These are phyloP conservation scores for Candida ortonii DNA, from an alignment of 805 yeast genomes.

Conservation along the genomic window DNA sequence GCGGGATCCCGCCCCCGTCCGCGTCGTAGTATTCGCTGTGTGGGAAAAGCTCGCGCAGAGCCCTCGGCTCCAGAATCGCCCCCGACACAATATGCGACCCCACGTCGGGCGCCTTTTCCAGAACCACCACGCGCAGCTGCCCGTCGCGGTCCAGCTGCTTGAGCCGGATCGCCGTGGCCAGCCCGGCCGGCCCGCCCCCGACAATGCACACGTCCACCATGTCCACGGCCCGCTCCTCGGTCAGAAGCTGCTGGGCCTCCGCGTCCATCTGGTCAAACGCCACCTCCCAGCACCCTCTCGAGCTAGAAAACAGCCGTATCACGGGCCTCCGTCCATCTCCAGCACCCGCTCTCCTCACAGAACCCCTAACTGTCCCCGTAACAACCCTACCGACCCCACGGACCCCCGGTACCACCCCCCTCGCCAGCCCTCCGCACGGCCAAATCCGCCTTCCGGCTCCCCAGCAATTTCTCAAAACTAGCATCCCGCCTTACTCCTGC, in stretches of 20 bases:
- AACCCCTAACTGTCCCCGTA: no score
- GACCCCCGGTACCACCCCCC: no score
- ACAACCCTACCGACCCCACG: no score
- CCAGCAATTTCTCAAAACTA: no score
- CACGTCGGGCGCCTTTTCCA: conserved; percentile 91
- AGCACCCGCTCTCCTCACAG: no score
- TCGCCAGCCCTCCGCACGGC: no score
- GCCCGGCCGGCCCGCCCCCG: conserved; percentile 98
- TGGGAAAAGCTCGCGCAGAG: conserved; percentile 80
- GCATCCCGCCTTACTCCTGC: no score
- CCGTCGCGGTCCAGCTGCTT: conserved; percentile 78
- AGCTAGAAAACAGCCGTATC: no score
- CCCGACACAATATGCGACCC: conserved; percentile 93
- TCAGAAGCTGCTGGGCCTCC: conserved; percentile 46
- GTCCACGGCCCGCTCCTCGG: conserved; percentile 75
- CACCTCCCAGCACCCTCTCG: conserved; percentile 23
- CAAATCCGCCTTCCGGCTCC: no score
- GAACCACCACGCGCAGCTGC: conserved; percentile 72
- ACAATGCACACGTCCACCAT: conserved; percentile 92
- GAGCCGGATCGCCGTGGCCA: conserved; percentile 86
- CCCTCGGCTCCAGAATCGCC: conserved; percentile 89
- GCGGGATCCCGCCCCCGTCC: conserved; percentile 58
- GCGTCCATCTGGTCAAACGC: conserved; percentile 30
- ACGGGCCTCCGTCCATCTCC: no score
- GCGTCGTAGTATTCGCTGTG: conserved; percentile 54